phyloP scores from a whole-genome alignment of 2,329 filamentous ascomycete genomes.

The Septoria petroselini region DNA sequence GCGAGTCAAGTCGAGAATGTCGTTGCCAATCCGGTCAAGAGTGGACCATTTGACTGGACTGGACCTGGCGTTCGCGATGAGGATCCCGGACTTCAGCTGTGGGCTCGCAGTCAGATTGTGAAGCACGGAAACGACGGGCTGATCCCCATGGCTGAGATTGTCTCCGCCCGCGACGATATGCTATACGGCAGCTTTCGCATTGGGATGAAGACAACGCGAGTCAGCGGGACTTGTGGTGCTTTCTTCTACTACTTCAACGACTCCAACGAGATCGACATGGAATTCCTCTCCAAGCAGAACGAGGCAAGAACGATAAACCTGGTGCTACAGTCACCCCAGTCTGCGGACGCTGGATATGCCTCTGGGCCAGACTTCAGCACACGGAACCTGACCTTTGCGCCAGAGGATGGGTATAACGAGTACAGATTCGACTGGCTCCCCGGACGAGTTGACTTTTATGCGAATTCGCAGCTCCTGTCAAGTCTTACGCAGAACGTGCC shows the following conservation, averaged over 20 bases:
- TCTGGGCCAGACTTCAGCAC: constrained; percentile 55
- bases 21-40: constrained; percentile 50
- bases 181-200: constrained; percentile 68
- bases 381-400: constrained; percentile 62
- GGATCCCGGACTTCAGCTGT: constrained; percentile 56
- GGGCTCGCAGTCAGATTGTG: constrained; percentile 47
- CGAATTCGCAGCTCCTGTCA: constrained; percentile 61
- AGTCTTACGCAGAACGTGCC: constrained; percentile 49
- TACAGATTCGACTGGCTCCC: constrained; percentile 74
- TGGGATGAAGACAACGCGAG: constrained; percentile 60
- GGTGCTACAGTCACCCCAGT: constrained; percentile 67
- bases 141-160: constrained; percentile 63
- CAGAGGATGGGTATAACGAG: constrained; percentile 66
- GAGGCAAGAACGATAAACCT: constrained; percentile 63
- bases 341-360: constrained; percentile 59
- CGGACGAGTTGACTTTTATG: constrained; percentile 64
- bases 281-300: constrained; percentile 62
- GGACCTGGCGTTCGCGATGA: constrained; percentile 46
- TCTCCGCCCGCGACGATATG: constrained; percentile 59
- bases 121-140: constrained; percentile 27
- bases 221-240: constrained; percentile 68
- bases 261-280: constrained; percentile 77
- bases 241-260: constrained; percentile 85
- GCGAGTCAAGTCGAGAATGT: constrained; percentile 59
- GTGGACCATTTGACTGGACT: constrained; percentile 41